A percentile compares a stretch with the other conserved stretches of the same genome.
Conservation (phyloP, 768 basidiomycete genomes). For the Pulveroboletus frians region DNA sequence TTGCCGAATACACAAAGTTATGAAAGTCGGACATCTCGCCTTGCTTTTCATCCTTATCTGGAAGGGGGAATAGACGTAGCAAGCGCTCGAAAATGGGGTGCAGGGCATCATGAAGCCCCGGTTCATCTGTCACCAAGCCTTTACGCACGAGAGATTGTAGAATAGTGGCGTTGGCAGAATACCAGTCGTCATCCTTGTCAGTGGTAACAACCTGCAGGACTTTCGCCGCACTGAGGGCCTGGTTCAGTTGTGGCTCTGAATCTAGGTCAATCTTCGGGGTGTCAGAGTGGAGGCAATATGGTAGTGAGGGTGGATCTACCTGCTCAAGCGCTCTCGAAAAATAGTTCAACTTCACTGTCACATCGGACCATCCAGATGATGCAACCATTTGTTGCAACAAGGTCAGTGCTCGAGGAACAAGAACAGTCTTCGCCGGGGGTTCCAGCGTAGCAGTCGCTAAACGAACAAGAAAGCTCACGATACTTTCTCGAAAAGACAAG, state of each 20-base stretch:
- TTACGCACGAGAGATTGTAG: conserved; percentile 84
- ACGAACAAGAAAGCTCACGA: conserved; percentile 94
- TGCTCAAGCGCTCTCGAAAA: conserved; percentile 82
- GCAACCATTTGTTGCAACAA: conserved; percentile 76
- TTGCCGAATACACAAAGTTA: conserved; percentile 64
- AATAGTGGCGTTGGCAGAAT: conserved; percentile 58
- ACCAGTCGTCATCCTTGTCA: conserved; percentile 84
- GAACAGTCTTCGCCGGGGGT: conserved; percentile 35
- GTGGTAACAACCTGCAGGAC: conserved; percentile 82
- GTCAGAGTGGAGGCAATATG: conserved; percentile 1
- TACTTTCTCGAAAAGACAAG: conserved; percentile 75
- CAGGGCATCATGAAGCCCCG: conserved; percentile 72
- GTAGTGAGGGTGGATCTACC: conserved; percentile 34
- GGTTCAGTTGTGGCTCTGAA: conserved; percentile 55
- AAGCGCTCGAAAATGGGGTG: conserved; percentile 80
- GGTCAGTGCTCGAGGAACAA: conserved; percentile 59
- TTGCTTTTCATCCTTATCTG: conserved; percentile 70
- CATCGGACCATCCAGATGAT: conserved; percentile 83
- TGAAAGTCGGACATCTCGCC: conserved; percentile 75
- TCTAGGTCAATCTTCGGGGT: conserved; percentile 61
- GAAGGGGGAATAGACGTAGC: conserved; percentile 68
- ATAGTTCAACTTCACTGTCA: conserved; percentile 86
- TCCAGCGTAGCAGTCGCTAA: conserved; percentile 66
- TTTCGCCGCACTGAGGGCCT: conserved; percentile 78
- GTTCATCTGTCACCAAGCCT: conserved; percentile 77